A percentile compares a stretch with the other conserved stretches of the same genome.
Evolutionary conservation across 768 basidiomycete species (phyloP).

Genomic region (Termitomyces sp.): DNA sequence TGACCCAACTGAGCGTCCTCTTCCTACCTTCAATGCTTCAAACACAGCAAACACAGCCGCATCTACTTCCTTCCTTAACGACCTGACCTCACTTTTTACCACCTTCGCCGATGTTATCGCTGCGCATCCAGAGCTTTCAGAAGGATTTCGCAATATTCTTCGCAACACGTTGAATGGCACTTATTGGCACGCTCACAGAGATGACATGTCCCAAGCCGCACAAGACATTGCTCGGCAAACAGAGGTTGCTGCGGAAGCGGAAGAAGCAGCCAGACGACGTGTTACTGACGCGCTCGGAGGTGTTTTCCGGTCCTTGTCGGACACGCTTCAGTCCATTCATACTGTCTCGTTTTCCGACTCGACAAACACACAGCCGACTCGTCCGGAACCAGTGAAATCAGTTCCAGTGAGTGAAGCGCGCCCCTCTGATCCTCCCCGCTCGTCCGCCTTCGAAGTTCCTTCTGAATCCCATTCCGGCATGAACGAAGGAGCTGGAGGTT

Average conservation of each 20-base stretch:
- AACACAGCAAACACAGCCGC: constrained; percentile 18
- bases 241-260: constrained; percentile 40
- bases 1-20: constrained; percentile 38
- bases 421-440: neutral
- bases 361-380: neutral
- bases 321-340: constrained; percentile 9
- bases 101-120: constrained; percentile 51
- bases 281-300: constrained; percentile 60
- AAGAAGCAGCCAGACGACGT: constrained; percentile 60
- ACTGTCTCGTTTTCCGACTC: too few relatives aligned
- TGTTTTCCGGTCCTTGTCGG: constrained; percentile 51
- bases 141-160: constrained; percentile 59
- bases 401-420: neutral
- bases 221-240: constrained; percentile 47
- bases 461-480: constrained; percentile 4
- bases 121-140: constrained; percentile 68
- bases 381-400: neutral
- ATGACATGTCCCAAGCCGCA: constrained; percentile 52
- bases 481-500: constrained; percentile 1
- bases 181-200: constrained; percentile 67
- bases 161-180: constrained; percentile 57
- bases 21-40: constrained; percentile 38
- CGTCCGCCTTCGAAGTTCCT: constrained; percentile 1
- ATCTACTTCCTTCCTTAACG: constrained; percentile 50
- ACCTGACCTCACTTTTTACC: constrained; percentile 58